phyloP scores from a whole-genome alignment of 2,329 filamentous ascomycete genomes.

The Curvularia spicifera region DNA sequence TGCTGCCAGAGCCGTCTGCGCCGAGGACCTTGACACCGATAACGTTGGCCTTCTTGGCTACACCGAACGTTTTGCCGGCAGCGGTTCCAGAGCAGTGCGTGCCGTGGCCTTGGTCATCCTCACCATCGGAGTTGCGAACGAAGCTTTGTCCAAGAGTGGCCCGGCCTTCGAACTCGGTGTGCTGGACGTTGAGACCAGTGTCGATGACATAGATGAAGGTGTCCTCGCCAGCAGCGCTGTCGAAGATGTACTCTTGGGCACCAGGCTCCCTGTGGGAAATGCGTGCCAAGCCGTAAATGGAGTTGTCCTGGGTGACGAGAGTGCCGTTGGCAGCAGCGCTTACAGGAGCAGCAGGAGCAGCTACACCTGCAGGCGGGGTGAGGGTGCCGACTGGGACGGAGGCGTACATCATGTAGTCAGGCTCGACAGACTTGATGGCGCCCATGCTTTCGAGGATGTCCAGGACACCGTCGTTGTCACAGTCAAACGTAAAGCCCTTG shows the following conservation, averaged over 20 bases:
- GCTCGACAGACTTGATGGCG: not conserved
- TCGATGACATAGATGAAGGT: constrained; percentile 67
- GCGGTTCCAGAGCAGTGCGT: constrained; percentile 30
- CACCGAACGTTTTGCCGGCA: constrained; percentile 37
- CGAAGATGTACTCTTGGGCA: constrained; percentile 45
- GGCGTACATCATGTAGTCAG: constrained; percentile 2
- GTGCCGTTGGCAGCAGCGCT: not conserved
- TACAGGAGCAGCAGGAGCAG: not conserved
- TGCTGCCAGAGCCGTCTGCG: constrained; percentile 32
- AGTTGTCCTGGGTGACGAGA: not conserved
- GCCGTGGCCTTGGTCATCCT: constrained; percentile 32
- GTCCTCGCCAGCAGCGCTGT: constrained; percentile 43
- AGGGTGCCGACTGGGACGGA: not conserved
- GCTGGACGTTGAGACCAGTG: constrained; percentile 64
- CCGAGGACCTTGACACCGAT: constrained; percentile 47
- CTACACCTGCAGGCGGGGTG: not conserved
- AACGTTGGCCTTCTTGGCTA: constrained; percentile 44
- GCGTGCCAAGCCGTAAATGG: constrained; percentile 47
- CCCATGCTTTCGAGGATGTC: not conserved
- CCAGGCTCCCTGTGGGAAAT: constrained; percentile 44
- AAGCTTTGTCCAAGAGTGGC: constrained; percentile 37
- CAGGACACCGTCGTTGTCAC: not conserved
- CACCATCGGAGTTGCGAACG: constrained; percentile 27
- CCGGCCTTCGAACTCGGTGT: constrained; percentile 52
- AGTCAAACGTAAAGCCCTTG: not conserved